Conservation (phyloP, 352 stramenopile species). For the Pythium aphanidermatum region DNA sequence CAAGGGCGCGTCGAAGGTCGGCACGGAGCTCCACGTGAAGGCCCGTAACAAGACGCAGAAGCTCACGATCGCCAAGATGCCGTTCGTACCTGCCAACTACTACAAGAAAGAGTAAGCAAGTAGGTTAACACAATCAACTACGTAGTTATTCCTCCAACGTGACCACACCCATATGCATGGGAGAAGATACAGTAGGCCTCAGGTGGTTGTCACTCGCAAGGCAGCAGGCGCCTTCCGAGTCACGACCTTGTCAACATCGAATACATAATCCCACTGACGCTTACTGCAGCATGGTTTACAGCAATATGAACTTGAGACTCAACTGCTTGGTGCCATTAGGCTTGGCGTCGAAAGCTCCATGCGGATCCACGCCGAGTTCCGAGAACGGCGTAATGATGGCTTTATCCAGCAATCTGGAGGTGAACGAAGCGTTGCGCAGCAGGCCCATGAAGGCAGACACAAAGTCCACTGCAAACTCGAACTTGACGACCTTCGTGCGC, state of each 20-base stretch:
- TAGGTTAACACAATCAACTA: neutral
- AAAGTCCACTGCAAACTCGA: conserved; percentile 58
- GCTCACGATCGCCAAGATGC: conserved; percentile 96
- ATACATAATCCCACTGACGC: conserved; percentile 1
- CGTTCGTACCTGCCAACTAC: conserved; percentile 96
- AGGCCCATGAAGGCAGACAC: conserved; percentile 42
- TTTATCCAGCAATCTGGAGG: conserved; percentile 27
- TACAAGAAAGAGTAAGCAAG: conserved; percentile 83
- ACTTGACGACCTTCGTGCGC: conserved; percentile 37
- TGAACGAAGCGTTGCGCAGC: conserved; percentile 26
- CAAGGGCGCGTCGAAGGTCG: conserved; percentile 86
- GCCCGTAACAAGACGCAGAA: conserved; percentile 94
- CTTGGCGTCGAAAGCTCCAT: conserved; percentile 27
- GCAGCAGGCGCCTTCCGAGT: conserved; percentile 2
- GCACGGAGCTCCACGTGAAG: conserved; percentile 93
- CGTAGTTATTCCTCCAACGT: neutral
- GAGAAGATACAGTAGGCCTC: conserved; percentile 2
- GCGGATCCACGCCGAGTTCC: conserved; percentile 52
- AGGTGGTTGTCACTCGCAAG: conserved; percentile 1
- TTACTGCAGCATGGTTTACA: conserved; percentile 31
- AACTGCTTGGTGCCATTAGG: conserved; percentile 53
- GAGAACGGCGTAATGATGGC: conserved; percentile 51
- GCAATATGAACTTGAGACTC: conserved; percentile 65
- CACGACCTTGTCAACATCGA: conserved; percentile 6
- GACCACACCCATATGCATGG: too few species aligned